Evolutionary conservation across 2,329 filamentous ascomycete species (phyloP).

Genomic region (Colletotrichum incanum): DNA sequence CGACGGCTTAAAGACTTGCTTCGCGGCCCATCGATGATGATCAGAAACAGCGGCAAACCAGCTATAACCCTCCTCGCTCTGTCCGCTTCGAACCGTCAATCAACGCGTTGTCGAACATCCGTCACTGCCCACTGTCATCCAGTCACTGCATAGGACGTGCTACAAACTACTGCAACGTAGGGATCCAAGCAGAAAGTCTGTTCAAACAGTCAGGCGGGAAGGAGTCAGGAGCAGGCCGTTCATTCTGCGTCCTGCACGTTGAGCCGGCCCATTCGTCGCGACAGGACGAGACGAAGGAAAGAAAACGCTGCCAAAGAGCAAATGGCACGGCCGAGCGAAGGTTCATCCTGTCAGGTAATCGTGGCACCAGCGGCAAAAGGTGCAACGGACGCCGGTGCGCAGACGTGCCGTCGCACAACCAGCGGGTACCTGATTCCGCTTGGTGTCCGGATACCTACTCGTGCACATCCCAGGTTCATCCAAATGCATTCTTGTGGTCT

Average conservation of each 20-base stretch:
- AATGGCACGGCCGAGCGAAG: constrained; percentile 33
- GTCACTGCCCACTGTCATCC: constrained; percentile 5
- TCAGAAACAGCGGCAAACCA: neutral
- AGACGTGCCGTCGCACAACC: constrained; percentile 13
- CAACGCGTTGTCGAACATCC: neutral
- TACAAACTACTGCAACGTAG: neutral
- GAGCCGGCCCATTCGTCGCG: constrained; percentile 22
- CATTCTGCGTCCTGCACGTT: constrained; percentile 6
- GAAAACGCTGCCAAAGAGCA: neutral
- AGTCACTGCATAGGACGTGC: neutral
- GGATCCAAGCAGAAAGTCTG: constrained; percentile 21
- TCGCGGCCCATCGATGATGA: neutral
- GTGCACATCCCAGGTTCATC: constrained; percentile 18
- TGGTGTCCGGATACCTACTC: neutral
- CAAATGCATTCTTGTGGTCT: constrained; percentile 13
- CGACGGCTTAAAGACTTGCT: constrained; percentile 9
- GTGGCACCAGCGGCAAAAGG: constrained; percentile 24
- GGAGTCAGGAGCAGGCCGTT: constrained; percentile 18
- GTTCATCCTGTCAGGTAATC: constrained; percentile 37
- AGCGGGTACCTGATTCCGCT: constrained; percentile 27
- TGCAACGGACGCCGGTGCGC: constrained; percentile 38
- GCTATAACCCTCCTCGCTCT: neutral
- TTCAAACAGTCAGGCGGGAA: constrained; percentile 37
- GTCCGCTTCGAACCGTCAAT: neutral
- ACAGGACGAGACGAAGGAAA: constrained; percentile 14